phyloP scores from a whole-genome alignment of 23 red algal genomes.

The Gracilaria gracilis region DNA sequence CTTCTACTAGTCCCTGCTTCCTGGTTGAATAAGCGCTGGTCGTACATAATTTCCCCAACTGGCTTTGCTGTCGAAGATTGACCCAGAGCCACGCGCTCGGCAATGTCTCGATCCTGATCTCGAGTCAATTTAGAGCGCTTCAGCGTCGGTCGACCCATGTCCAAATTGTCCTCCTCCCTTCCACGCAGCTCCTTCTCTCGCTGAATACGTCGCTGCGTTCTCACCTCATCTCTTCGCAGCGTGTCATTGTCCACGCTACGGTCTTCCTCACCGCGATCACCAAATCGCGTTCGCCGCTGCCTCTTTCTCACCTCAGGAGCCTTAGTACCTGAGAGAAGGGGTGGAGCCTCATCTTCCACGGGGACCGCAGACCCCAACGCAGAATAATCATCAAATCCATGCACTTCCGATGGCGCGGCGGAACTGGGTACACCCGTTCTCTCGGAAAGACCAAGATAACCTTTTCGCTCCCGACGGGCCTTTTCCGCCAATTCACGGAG shows the following conservation, averaged over 20 bases:
- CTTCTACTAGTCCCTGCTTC: slow-evolving; percentile 35
- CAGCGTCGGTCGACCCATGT: slow-evolving; percentile 41
- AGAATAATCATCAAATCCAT: neutral
- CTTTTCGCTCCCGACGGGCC: slow-evolving; percentile 73
- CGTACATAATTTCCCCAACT: slow-evolving; percentile 75
- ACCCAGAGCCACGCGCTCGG: slow-evolving; percentile 76
- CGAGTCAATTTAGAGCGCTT: slow-evolving; percentile 70
- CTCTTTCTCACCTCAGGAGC: slow-evolving; percentile 1
- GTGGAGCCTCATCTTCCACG: slow-evolving; percentile 53
- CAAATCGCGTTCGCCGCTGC: slow-evolving; percentile 22
- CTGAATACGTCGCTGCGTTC: slow-evolving; percentile 60
- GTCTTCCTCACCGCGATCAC: slow-evolving; percentile 25
- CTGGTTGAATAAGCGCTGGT: slow-evolving; percentile 89
- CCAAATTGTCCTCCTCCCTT: slow-evolving; percentile 40
- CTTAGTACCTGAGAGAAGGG: neutral
- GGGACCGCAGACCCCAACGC: neutral
- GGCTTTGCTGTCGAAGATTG: slow-evolving; percentile 35
- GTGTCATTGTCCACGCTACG: slow-evolving; percentile 6
- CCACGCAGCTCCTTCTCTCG: slow-evolving; percentile 66
- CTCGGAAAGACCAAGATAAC: slow-evolving; percentile 52
- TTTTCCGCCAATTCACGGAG: slow-evolving; percentile 82
- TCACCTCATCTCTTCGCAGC: slow-evolving; percentile 57
- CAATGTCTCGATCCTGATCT: slow-evolving; percentile 78
- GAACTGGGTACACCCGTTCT: slow-evolving; percentile 35
- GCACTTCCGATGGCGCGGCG: slow-evolving; percentile 16